Percentiles rank a stretch among this genome's conserved stretches.
phyloP scores from a whole-genome alignment of 202 grass and related monocot genomes.

The Zoysia matrella region DNA sequence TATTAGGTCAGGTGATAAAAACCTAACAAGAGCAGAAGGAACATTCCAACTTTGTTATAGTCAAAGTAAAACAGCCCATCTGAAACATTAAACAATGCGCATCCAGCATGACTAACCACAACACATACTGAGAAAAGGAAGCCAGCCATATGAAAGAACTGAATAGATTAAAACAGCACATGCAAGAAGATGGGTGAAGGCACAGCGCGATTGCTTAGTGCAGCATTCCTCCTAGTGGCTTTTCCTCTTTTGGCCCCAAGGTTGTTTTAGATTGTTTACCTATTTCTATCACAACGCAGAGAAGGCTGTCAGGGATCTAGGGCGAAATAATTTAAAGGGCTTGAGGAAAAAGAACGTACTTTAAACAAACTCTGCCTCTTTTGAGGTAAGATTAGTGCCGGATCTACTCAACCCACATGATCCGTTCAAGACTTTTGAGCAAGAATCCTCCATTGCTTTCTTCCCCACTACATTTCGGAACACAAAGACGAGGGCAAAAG shows the following conservation, averaged over 20 bases:
- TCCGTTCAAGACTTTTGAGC: constrained; percentile 46
- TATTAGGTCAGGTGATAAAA: constrained; percentile 7
- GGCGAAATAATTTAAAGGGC: not conserved
- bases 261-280: constrained; percentile 2
- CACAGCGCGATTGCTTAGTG: constrained; percentile 51
- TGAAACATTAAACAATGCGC: constrained; percentile 26
- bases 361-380: constrained; percentile 50
- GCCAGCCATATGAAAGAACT: not conserved
- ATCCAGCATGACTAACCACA: not conserved
- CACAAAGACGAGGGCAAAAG: constrained; percentile 43
- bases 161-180: constrained; percentile 32
- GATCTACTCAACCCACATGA: constrained; percentile 90
- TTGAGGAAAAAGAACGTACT: constrained; percentile 38
- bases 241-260: constrained; percentile 26
- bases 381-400: constrained; percentile 81
- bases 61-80: constrained; percentile 29
- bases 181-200: constrained; percentile 12
- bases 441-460: constrained; percentile 47
- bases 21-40: constrained; percentile 1
- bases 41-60: not conserved
- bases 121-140: not conserved
- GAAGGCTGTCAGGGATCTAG: constrained; percentile 33
- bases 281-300: constrained; percentile 36
- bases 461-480: constrained; percentile 47
- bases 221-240: constrained; percentile 24